Base-by-base conservation (phyloP, 768 basidiomycete species). In the Hericium alpestre region DNA sequence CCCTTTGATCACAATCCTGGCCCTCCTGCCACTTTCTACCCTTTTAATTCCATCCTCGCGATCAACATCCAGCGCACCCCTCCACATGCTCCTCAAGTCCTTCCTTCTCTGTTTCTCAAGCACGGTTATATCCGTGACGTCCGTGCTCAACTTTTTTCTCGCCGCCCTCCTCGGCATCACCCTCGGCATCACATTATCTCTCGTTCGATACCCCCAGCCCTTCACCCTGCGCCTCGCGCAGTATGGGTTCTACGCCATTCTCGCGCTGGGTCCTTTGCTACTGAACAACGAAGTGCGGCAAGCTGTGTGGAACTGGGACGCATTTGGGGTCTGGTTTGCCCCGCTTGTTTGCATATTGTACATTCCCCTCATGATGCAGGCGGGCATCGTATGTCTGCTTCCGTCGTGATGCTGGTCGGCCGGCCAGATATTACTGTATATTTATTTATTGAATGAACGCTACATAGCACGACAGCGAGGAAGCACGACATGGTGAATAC, bases 141-240 rank as follows among this genome's bases (percentile, higher is more conserved):
- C 91, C 15, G 84, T 96, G 58, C 82, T 96, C 67, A 96, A 97
- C 69, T 95, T 95, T 71, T 92, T 90, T 8, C 83, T 97, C 18
- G 90, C 94, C 0, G 82, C 86, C 20, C 66, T 77, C 20, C 76
- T 95, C 16, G 81, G 87, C 0, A 66, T 87, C 25, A 63, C 80
- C 9, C 75, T 92, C 16, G 82, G 84, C 8, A 43, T 86, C 10
- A 87, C 90, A 0, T 75, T 92, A n/a, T 58, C 72, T 15, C 70
- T 80, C 22, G 56, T 78, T 9, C 70, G 75, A 12, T 70, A 74
- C 7, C 63, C 75, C 1, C 65, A 69, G 22, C 53, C 63, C 55
- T 1, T 63, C 55, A 39, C 60, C 56, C 9, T 59, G 55, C 48
- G 61, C 63, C 59, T 79, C 64, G 63, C 39, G 61, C 68, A 54